Conservation (phyloP, 2,329 filamentous ascomycete genomes). For the Chrysosporium queenslandicum region DNA sequence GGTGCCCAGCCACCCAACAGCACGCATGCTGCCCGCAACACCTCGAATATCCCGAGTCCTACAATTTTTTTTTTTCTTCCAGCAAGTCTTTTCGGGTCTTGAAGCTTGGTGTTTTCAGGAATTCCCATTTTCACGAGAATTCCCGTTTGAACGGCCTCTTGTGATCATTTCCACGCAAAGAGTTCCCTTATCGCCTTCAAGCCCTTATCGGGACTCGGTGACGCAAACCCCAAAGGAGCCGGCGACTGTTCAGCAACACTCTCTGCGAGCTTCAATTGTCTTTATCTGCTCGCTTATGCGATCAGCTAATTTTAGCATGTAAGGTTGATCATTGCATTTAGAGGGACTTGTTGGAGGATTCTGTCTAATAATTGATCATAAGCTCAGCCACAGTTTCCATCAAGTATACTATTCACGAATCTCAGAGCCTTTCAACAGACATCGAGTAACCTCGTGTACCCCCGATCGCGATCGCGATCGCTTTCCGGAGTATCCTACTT, state of each 20-base stretch:
- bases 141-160: not conserved
- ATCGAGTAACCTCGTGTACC: too few species aligned
- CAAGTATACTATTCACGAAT: too few species aligned
- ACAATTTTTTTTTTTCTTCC: not conserved
- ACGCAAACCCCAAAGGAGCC: not conserved
- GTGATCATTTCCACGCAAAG: not conserved
- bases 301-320: not conserved
- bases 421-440: too few species aligned
- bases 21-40: not conserved
- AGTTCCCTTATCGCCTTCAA: not conserved
- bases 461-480: too few species aligned
- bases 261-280: not conserved
- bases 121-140: not conserved
- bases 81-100: not conserved
- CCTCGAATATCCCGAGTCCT: not conserved
- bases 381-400: too few species aligned
- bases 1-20: conserved; percentile 3
- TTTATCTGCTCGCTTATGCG: not conserved
- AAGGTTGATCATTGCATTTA: too few species aligned
- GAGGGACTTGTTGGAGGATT: too few species aligned
- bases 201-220: conserved; percentile 2
- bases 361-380: too few species aligned
- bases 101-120: not conserved
- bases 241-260: not conserved
- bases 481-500: not conserved